Conservation (phyloP, 2,329 filamentous ascomycete species). For the Phaeosphaeria sp. region DNA sequence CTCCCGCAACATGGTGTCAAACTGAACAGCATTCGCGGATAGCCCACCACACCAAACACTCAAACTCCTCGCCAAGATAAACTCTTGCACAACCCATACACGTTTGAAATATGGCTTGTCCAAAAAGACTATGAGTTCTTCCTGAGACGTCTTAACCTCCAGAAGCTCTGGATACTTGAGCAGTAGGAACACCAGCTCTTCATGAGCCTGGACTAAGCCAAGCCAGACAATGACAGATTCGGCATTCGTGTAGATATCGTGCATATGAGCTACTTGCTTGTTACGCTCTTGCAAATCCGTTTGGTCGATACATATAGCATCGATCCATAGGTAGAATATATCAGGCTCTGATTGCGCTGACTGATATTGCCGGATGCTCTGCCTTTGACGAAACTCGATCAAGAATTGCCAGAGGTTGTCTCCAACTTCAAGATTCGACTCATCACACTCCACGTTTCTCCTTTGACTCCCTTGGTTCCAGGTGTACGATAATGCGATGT, state of each 20-base stretch:
- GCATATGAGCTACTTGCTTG: slow-evolving; percentile 6
- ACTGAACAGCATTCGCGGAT: neutral
- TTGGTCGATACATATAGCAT: slow-evolving; percentile 6
- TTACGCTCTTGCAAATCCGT: slow-evolving; percentile 16
- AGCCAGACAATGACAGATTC: slow-evolving; percentile 6
- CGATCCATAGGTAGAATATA: slow-evolving; percentile 14
- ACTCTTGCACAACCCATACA: slow-evolving; percentile 10
- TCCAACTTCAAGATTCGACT: slow-evolving; percentile 9
- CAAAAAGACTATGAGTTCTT: slow-evolving; percentile 1
- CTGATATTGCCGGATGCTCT: neutral
- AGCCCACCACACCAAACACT: slow-evolving; percentile 2
- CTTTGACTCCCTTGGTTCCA: slow-evolving; percentile 16
- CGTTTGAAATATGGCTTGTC: slow-evolving; percentile 5
- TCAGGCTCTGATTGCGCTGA: neutral
- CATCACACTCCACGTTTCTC: slow-evolving; percentile 11
- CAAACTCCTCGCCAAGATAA: slow-evolving; percentile 3
- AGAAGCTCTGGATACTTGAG: neutral
- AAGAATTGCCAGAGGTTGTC: slow-evolving; percentile 22
- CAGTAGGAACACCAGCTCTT: slow-evolving; percentile 3
- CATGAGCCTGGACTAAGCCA: neutral
- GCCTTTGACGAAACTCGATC: slow-evolving; percentile 13
- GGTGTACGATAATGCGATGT: slow-evolving; percentile 23
- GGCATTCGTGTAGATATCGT: neutral
- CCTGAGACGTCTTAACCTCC: neutral
- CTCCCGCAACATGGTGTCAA: slow-evolving; percentile 17